Conservation (phyloP, 306 rosid species). For the Benincasa hispida region DNA sequence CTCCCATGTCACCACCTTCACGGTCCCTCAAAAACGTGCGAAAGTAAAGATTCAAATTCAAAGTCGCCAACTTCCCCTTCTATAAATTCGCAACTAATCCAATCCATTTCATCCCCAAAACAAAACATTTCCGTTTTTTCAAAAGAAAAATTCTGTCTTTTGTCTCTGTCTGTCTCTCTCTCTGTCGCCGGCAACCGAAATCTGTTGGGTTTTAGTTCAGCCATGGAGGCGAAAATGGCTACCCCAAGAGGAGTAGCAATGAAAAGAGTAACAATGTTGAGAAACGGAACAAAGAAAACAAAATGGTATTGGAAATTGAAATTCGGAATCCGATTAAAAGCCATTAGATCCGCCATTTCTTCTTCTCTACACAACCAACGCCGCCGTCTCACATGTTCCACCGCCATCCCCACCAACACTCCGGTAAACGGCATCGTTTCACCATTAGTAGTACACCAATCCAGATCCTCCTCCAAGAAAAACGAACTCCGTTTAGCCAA, state of each 20-base stretch:
- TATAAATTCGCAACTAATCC: background rate
- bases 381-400: constrained; percentile 3
- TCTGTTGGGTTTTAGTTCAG: background rate
- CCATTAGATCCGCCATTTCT: background rate
- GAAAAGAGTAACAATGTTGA: background rate
- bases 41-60: background rate
- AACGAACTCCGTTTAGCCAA: background rate
- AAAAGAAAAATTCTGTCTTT: too few relatives aligned
- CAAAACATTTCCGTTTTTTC: background rate
- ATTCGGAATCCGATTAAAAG: background rate
- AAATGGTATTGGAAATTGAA: constrained; percentile 12
- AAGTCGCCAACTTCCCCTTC: background rate
- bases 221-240: background rate
- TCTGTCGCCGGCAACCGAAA: background rate
- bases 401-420: background rate
- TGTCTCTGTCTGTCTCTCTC: background rate
- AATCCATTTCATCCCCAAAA: background rate
- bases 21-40: background rate
- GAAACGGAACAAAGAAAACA: constrained; percentile 4
- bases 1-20: background rate
- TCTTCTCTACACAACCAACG: background rate
- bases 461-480: background rate
- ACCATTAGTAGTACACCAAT: background rate
- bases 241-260: background rate
- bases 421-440: background rate